A percentile compares a stretch with the other conserved stretches of the same genome.
Evolutionary conservation across 2,329 filamentous ascomycete genomes (phyloP).

Genomic region (Alternaria triticina): DNA sequence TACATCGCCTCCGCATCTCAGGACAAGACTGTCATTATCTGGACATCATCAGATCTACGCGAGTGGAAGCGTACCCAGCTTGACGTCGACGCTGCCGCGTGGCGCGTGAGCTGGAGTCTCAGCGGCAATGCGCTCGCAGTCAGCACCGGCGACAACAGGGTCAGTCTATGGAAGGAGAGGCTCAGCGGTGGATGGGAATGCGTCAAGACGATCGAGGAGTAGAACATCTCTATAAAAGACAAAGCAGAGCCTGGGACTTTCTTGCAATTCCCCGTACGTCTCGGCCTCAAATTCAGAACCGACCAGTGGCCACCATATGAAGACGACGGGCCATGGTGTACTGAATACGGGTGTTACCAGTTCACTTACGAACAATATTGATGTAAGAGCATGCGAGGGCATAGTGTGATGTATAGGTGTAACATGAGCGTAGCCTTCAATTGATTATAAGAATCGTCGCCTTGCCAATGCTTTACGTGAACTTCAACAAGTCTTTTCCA

Average conservation of each 20-base stretch:
- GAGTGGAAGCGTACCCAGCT: conserved; percentile 88
- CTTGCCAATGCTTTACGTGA: neutral
- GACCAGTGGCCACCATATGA: neutral
- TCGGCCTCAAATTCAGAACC: neutral
- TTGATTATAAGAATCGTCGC: neutral
- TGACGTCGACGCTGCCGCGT: conserved; percentile 86
- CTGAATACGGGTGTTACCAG: neutral
- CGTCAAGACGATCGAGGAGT: conserved; percentile 96
- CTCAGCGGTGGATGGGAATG: conserved; percentile 95
- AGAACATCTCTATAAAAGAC: conserved; percentile 9
- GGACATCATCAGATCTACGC: conserved; percentile 67
- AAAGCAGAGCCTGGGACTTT: too few species aligned
- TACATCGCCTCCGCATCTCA: conserved; percentile 96
- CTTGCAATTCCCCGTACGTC: neutral
- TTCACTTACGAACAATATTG: neutral
- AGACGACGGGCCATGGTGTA: neutral
- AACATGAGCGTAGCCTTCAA: neutral
- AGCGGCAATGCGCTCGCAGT: conserved; percentile 96
- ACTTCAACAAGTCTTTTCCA: neutral
- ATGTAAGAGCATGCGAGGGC: neutral
- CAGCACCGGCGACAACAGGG: conserved; percentile 93
- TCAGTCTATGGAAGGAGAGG: conserved; percentile 98
- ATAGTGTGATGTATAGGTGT: neutral
- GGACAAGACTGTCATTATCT: conserved; percentile 97
- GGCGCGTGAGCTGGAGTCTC: conserved; percentile 97